phyloP scores from a whole-genome alignment of 2,329 filamentous ascomycete species.

The Emericellopsis cladophorae region DNA sequence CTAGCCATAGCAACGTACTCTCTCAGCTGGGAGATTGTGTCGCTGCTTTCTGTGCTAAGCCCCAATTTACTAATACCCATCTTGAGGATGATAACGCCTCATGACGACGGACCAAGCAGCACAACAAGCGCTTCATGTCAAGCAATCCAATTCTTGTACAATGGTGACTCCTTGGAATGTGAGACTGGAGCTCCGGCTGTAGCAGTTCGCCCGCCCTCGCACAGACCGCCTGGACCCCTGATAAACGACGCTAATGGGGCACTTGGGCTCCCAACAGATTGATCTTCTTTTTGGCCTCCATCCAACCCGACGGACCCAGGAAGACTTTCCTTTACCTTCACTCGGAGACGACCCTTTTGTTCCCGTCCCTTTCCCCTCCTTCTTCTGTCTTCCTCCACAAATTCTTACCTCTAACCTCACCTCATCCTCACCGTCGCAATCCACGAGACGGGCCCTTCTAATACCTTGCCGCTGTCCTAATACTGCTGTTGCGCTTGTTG shows the following conservation, averaged over 20 bases:
- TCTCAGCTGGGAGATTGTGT: too few relatives aligned
- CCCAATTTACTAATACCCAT: too few relatives aligned
- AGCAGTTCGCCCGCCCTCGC: not conserved
- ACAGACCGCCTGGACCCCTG: not conserved
- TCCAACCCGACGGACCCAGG: not conserved
- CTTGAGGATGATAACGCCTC: too few relatives aligned
- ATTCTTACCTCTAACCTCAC: not conserved
- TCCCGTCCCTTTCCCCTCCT: not conserved
- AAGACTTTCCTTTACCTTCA: not conserved
- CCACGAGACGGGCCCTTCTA: not conserved
- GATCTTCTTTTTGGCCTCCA: not conserved
- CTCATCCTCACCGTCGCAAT: not conserved
- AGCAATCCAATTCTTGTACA: too few relatives aligned
- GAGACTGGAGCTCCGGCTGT: too few relatives aligned
- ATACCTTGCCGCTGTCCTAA: not conserved
- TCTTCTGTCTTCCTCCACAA: not conserved
- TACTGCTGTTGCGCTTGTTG: not conserved
- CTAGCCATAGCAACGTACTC: too few relatives aligned
- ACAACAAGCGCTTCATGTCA: too few relatives aligned
- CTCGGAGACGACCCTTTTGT: not conserved
- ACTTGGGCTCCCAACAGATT: conserved; percentile 1
- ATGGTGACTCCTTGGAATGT: too few relatives aligned
- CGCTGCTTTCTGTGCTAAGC: too few relatives aligned
- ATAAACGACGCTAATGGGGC: not conserved
- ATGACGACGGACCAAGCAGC: too few relatives aligned